These are phyloP conservation scores for Psilocybe azurescens DNA, from an alignment of 768 basidiomycete genomes.

Conservation along the genomic window DNA sequence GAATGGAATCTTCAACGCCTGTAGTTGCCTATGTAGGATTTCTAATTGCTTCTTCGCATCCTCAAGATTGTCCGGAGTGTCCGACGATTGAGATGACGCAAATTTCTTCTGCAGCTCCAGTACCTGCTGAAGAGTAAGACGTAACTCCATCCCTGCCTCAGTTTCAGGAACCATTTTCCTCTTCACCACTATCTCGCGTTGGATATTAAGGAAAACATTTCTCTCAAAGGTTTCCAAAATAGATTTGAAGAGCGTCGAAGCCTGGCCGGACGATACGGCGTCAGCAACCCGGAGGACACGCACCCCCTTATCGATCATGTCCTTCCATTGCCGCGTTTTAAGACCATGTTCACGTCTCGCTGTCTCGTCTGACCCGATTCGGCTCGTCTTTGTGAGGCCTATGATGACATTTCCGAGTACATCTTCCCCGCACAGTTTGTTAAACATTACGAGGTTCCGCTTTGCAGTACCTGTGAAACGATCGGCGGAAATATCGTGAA, in stretches of 20 bases:
- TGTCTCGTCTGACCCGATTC: background rate
- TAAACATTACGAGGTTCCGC: conserved; percentile 1
- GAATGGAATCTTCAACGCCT: background rate
- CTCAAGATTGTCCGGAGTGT: background rate
- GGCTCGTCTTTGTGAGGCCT: conserved; percentile 1
- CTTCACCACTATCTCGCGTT: conserved; percentile 19
- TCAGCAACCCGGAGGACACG: background rate
- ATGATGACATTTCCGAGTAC: conserved; percentile 4
- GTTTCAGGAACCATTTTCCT: conserved; percentile 18
- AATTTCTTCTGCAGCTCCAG: conserved; percentile 14
- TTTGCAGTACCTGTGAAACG: conserved; percentile 2
- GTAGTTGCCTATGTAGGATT: background rate
- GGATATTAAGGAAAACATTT: conserved; percentile 12
- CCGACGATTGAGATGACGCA: background rate
- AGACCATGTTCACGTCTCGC: background rate
- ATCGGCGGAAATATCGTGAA: conserved; percentile 4
- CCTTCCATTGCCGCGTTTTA: background rate
- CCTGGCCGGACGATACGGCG: background rate
- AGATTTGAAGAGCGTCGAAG: background rate
- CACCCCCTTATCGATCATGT: background rate
- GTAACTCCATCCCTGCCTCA: conserved; percentile 19
- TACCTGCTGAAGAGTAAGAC: conserved; percentile 18
- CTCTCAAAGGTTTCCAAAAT: background rate
- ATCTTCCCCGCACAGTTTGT: conserved; percentile 7
- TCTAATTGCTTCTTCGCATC: background rate